Conservation (phyloP, 2,329 filamentous ascomycete species). For the Incumbomyces lentus region DNA sequence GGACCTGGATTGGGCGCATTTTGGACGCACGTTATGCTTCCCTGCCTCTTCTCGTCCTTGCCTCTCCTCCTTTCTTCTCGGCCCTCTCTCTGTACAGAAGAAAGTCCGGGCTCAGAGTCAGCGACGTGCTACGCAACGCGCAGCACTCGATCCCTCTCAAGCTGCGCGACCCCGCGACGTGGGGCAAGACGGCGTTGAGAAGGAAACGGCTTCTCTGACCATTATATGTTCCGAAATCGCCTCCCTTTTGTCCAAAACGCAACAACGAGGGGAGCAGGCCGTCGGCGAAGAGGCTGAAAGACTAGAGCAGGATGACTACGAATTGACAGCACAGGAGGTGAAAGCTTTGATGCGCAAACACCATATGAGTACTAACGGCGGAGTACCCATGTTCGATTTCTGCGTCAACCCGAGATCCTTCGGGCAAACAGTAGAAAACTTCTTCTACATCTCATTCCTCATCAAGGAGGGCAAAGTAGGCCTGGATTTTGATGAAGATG, state of each 20-base stretch:
- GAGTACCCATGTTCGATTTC: slow-evolving; percentile 73
- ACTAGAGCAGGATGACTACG: slow-evolving; percentile 14
- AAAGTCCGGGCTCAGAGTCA: slow-evolving; percentile 61
- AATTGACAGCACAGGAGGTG: slow-evolving; percentile 29
- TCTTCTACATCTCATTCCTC: slow-evolving; percentile 93
- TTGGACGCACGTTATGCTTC: slow-evolving; percentile 68
- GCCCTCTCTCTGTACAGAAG: slow-evolving; percentile 81
- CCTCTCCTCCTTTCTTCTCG: slow-evolving; percentile 73
- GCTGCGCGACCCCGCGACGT: slow-evolving; percentile 68
- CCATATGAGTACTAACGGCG: slow-evolving; percentile 56
- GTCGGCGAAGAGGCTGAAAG: slow-evolving; percentile 31
- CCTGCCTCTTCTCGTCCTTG: slow-evolving; percentile 64
- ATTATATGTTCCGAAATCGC: slow-evolving; percentile 67
- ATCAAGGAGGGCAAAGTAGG: slow-evolving; percentile 74
- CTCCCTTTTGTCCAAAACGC: slow-evolving; percentile 42
- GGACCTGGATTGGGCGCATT: slow-evolving; percentile 72
- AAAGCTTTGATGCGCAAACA: slow-evolving; percentile 52
- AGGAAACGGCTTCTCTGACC: slow-evolving; percentile 70
- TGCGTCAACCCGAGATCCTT: slow-evolving; percentile 85
- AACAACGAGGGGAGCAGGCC: slow-evolving; percentile 35
- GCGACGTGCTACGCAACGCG: slow-evolving; percentile 54
- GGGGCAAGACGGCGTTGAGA: slow-evolving; percentile 60
- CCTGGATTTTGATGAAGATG: slow-evolving; percentile 61
- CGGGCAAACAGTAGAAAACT: slow-evolving; percentile 87
- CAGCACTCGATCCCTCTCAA: slow-evolving; percentile 56